These are phyloP conservation scores for Jatropha podagrica DNA, from an alignment of 441 rosid species.

Conservation along the genomic window DNA sequence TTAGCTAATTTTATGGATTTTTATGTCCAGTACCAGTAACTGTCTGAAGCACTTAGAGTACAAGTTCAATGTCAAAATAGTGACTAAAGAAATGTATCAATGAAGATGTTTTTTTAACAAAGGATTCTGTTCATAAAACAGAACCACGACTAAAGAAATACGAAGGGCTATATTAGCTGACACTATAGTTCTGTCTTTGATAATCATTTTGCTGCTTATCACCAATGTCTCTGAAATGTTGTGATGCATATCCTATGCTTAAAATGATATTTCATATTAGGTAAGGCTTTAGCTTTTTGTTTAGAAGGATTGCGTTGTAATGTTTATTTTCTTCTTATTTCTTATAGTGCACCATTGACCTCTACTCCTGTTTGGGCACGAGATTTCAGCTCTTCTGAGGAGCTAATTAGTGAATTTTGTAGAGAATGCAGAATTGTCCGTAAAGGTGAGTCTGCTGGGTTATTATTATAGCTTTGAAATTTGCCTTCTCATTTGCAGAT, in stretches of 20 bases:
- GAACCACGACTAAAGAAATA: background rate
- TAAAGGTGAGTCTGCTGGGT: constrained; percentile 57
- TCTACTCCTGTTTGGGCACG: constrained; percentile 97
- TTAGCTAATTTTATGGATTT: constrained; percentile 4
- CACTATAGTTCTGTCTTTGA: background rate
- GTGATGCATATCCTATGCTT: background rate
- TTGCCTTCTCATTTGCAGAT: background rate
- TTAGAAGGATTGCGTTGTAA: constrained; percentile 6
- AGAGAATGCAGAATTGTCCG: constrained; percentile 99
- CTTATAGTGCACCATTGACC: constrained; percentile 78
- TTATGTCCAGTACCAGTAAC: constrained; percentile 3
- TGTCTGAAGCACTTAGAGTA: constrained; percentile 5
- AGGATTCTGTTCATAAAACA: background rate
- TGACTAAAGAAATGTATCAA: background rate
- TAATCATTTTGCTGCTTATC: background rate
- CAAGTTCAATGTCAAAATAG: background rate
- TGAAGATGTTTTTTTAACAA: background rate
- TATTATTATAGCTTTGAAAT: constrained; percentile 18
- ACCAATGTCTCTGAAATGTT: background rate
- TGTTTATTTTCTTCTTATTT: constrained; percentile 21
- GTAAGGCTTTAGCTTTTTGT: background rate
- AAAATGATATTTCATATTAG: constrained; percentile 9
- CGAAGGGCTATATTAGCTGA: background rate
- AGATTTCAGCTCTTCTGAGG: constrained; percentile 79
- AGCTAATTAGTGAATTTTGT: constrained; percentile 86